Evolutionary conservation across 2,329 filamentous ascomycete genomes (phyloP).

Genomic region (Coleophoma cylindrospora): DNA sequence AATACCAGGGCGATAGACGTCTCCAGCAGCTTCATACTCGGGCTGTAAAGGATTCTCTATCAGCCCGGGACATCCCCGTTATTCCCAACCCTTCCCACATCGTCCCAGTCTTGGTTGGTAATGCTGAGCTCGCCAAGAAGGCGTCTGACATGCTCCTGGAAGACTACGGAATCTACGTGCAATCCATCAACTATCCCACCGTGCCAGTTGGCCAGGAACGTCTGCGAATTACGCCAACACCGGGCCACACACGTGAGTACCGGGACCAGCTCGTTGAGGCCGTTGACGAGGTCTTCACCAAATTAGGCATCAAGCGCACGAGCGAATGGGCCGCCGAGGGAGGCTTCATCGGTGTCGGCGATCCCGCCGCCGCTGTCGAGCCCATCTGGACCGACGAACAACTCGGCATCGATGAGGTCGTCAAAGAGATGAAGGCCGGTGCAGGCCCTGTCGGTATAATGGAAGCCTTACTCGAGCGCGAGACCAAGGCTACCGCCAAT

Average conservation of each 20-base stretch:
- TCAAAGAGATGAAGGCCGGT: conserved; percentile 53
- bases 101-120: conserved; percentile 87
- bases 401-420: conserved; percentile 67
- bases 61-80: conserved; percentile 80
- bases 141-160: conserved; percentile 89
- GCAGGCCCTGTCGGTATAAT: conserved; percentile 39
- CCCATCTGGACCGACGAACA: conserved; percentile 93
- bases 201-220: conserved; percentile 97
- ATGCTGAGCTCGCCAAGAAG: conserved; percentile 85
- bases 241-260: conserved; percentile 80
- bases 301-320: conserved; percentile 87
- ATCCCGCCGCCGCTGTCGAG: conserved; percentile 52
- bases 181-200: conserved; percentile 98
- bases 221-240: conserved; percentile 91
- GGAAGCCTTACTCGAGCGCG: conserved; percentile 54
- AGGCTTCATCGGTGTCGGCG: conserved; percentile 91
- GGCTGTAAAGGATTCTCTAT: conserved; percentile 82
- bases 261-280: conserved; percentile 82
- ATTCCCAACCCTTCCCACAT: conserved; percentile 98
- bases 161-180: conserved; percentile 92
- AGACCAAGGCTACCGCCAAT: conserved; percentile 31
- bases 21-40: conserved; percentile 96
- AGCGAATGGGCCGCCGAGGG: conserved; percentile 87
- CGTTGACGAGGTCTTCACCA: conserved; percentile 81
- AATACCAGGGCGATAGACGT: conserved; percentile 77